Evolutionary conservation across 495 filamentous ascomycete genomes (phyloP).

Genomic region (Trichoderma virens): DNA sequence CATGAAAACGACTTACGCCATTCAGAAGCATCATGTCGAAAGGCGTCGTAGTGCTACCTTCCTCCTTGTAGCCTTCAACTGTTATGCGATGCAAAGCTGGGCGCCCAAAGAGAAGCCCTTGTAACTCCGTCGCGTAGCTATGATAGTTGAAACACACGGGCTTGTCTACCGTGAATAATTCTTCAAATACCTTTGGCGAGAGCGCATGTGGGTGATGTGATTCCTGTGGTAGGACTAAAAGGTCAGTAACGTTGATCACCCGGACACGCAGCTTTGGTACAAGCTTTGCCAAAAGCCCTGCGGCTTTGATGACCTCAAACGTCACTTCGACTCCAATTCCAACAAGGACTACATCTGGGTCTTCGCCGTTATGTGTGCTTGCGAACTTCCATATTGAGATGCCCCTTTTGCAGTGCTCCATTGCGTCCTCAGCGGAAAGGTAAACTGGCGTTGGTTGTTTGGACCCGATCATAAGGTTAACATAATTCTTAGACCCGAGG

Average conservation of each 20-base stretch:
- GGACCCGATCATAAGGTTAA: constrained; percentile 67
- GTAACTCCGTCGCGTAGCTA: constrained; percentile 55
- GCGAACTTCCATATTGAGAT: constrained; percentile 62
- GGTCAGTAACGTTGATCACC: constrained; percentile 66
- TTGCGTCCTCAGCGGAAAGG: constrained; percentile 58
- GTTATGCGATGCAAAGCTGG: constrained; percentile 41
- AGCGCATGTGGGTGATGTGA: constrained; percentile 57
- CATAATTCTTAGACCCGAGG: constrained; percentile 55
- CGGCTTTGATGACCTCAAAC: constrained; percentile 62
- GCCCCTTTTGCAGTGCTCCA: constrained; percentile 55
- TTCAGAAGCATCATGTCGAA: constrained; percentile 72
- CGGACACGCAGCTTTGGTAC: constrained; percentile 50
- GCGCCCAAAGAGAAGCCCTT: constrained; percentile 57
- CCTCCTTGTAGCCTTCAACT: constrained; percentile 60
- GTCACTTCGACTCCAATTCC: constrained; percentile 66
- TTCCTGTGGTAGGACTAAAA: constrained; percentile 58
- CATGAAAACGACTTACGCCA: constrained; percentile 53
- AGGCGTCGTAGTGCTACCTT: constrained; percentile 65
- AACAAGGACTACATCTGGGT: constrained; percentile 62
- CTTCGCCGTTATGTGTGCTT: constrained; percentile 33
- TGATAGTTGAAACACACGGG: constrained; percentile 67
- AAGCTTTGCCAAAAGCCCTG: constrained; percentile 46
- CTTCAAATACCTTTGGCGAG: constrained; percentile 42
- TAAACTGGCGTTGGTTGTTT: constrained; percentile 66
- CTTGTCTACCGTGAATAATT: constrained; percentile 53